phyloP scores from a whole-genome alignment of 1,139 yeast genomes.

The Nakaseomyces sp. region DNA sequence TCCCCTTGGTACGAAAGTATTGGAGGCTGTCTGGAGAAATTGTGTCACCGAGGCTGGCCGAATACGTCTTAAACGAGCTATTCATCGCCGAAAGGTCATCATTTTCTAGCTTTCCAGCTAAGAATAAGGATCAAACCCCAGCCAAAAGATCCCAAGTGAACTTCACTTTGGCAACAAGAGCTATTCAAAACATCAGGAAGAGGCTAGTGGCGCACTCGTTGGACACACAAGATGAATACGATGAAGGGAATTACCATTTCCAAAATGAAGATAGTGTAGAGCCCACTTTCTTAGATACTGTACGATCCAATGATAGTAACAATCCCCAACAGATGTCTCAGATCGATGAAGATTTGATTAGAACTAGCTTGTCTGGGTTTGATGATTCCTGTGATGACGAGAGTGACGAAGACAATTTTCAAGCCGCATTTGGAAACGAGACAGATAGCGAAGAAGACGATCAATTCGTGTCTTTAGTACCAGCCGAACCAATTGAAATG shows the following conservation, averaged over 20 bases:
- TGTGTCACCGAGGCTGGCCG: constrained; percentile 80
- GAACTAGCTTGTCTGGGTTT: not conserved
- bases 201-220: constrained; percentile 66
- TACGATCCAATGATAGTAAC: constrained; percentile 3
- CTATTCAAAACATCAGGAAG: constrained; percentile 62
- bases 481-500: constrained; percentile 3
- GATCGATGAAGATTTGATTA: constrained; percentile 1
- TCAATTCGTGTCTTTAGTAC: not conserved
- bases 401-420: not conserved
- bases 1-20: constrained; percentile 64
- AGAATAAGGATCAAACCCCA: constrained; percentile 23
- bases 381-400: not conserved
- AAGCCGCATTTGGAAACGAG: constrained; percentile 7
- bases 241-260: constrained; percentile 30
- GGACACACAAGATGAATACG: constrained; percentile 33
- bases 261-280: constrained; percentile 1
- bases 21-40: constrained; percentile 99
- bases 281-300: constrained; percentile 5
- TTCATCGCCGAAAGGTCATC: constrained; percentile 25
- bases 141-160: constrained; percentile 50
- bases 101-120: not conserved
- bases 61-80: constrained; percentile 62
- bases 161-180: constrained; percentile 62
- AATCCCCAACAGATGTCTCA: not conserved
- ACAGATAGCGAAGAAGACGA: constrained; percentile 5